Evolutionary conservation across 345 rosid species (phyloP).

Genomic region (Populus euphratica): DNA sequence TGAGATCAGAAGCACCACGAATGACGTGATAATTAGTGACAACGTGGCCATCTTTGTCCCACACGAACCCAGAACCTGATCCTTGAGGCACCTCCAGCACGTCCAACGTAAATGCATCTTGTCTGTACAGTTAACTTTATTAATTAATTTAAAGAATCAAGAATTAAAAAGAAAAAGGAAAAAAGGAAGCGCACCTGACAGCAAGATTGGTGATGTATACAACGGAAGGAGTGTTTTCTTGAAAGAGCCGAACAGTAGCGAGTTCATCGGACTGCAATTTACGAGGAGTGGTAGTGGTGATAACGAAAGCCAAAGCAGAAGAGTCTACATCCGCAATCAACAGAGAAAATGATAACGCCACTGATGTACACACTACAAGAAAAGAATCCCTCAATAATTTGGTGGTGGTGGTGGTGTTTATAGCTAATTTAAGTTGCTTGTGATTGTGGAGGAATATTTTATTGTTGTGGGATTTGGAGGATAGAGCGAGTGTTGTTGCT

Average conservation of each 20-base stretch:
- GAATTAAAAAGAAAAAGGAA: background rate
- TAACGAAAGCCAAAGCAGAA: constrained; percentile 67
- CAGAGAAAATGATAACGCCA: constrained; percentile 60
- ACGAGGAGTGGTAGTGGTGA: constrained; percentile 42
- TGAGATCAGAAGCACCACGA: constrained; percentile 97
- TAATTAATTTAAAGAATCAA: no score
- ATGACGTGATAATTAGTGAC: constrained; percentile 96
- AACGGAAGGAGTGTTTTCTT: constrained; percentile 94
- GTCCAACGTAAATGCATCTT: constrained; percentile 90
- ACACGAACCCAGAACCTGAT: constrained; percentile 91
- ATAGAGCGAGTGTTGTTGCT: background rate
- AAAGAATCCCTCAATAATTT: constrained; percentile 35
- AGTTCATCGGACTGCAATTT: constrained; percentile 82
- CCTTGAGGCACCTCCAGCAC: constrained; percentile 98
- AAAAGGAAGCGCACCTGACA: constrained; percentile 39
- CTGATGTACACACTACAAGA: constrained; percentile 59
- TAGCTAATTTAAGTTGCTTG: background rate
- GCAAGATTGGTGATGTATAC: constrained; percentile 95
- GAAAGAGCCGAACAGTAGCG: constrained; percentile 86
- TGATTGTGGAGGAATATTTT: background rate
- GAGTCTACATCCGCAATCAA: constrained; percentile 45
- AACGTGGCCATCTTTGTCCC: constrained; percentile 79
- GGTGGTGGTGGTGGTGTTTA: background rate
- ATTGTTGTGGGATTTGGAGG: background rate
- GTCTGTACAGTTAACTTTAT: constrained; percentile 38